Evolutionary conservation across 331 rosid species (phyloP).

Genomic region (Saraca asoca): DNA sequence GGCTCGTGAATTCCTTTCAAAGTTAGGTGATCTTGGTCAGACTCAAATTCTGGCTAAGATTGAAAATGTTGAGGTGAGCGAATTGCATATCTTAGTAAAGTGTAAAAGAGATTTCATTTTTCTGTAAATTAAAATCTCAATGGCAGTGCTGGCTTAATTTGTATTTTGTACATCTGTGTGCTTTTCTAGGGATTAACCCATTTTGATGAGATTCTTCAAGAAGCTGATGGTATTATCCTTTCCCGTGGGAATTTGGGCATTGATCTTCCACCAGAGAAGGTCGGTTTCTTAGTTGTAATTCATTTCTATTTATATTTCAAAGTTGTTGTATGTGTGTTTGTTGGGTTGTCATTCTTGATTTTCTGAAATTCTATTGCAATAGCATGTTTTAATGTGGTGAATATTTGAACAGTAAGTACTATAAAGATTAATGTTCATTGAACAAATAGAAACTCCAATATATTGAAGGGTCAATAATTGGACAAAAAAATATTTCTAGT

Average conservation of each 20-base stretch:
- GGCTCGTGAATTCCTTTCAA: constrained; percentile 88
- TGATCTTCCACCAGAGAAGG: constrained; percentile 99
- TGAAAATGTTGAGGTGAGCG: constrained; percentile 82
- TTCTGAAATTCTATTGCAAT: too few species aligned
- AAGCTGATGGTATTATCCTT: constrained; percentile 96
- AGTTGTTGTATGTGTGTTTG: constrained; percentile 13
- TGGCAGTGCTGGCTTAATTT: constrained; percentile 13
- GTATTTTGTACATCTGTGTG: constrained; percentile 18
- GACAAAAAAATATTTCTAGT: background rate
- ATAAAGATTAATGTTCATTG: constrained; percentile 15
- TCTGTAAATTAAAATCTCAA: constrained; percentile 21
- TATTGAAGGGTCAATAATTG: constrained; percentile 5
- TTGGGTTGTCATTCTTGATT: too few species aligned
- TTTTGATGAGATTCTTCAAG: constrained; percentile 94
- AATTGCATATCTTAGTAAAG: constrained; percentile 28
- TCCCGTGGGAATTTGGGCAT: constrained; percentile 99
- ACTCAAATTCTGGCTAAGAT: constrained; percentile 97
- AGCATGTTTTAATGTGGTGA: constrained; percentile 19
- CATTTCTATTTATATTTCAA: constrained; percentile 10
- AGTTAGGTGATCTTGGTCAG: constrained; percentile 83
- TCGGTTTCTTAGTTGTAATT: constrained; percentile 35
- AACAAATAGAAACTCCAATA: background rate
- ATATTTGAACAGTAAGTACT: background rate
- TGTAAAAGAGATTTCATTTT: background rate
- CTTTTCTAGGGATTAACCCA: constrained; percentile 80